Evolutionary conservation across 2,329 filamentous ascomycete species (phyloP).

Genomic region (Penicillium sp.): DNA sequence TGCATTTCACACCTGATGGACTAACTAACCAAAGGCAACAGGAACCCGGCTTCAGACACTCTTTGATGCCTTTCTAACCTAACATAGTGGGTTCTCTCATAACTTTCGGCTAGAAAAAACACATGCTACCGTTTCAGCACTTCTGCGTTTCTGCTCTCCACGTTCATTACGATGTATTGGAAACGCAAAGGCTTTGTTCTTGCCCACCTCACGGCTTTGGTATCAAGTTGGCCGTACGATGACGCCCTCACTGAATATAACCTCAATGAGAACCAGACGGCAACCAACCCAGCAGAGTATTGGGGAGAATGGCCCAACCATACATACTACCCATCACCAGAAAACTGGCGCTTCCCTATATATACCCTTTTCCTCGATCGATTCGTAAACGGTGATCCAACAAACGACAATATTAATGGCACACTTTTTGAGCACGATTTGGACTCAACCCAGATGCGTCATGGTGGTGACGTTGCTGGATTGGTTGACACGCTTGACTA

Average conservation of each 20-base stretch:
- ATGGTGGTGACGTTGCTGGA: conserved; percentile 62
- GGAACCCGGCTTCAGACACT: background rate
- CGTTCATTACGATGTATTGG: conserved; percentile 33
- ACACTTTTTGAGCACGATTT: conserved; percentile 63
- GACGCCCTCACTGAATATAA: conserved; percentile 56
- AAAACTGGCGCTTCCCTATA: conserved; percentile 65
- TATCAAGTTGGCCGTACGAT: conserved; percentile 48
- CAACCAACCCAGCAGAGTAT: conserved; percentile 59
- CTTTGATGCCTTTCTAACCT: background rate
- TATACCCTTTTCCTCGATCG: conserved; percentile 66
- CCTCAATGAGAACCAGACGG: conserved; percentile 59
- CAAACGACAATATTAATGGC: conserved; percentile 63
- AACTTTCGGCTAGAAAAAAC: background rate
- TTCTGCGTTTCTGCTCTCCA: conserved; percentile 5
- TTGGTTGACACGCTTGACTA: conserved; percentile 63
- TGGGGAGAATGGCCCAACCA: conserved; percentile 57
- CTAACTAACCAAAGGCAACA: background rate
- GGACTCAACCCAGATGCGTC: conserved; percentile 61
- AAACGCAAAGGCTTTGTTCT: conserved; percentile 26
- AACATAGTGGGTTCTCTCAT: background rate
- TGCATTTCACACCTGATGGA: background rate
- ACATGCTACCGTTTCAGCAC: conserved; percentile 4
- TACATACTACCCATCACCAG: conserved; percentile 54
- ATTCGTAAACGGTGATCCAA: conserved; percentile 65
- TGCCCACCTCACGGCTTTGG: conserved; percentile 27